phyloP scores from a whole-genome alignment of 1,284 basidiomycete genomes.

The Hypsizygus ulmarius region DNA sequence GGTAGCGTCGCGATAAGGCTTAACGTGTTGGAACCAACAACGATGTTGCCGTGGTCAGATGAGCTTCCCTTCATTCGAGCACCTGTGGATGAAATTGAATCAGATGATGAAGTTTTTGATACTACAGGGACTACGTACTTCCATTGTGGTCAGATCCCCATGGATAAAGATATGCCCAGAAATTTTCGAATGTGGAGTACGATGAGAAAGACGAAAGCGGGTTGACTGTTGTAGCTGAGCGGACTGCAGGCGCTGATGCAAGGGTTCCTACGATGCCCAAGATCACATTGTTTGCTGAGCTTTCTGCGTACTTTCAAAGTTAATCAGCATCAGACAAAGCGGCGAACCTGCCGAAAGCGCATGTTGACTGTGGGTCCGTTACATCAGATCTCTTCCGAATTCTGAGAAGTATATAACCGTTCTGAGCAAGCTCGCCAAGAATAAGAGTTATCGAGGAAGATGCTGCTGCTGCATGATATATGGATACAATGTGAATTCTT shows the following conservation, averaged over 20 bases:
- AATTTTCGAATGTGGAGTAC: constrained; percentile 34
- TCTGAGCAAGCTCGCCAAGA: no score
- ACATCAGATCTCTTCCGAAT: background rate
- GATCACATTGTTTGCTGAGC: background rate
- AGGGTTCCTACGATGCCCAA: constrained; percentile 5
- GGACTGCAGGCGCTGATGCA: constrained; percentile 12
- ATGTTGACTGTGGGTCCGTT: constrained; percentile 2
- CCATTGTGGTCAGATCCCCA: constrained; percentile 48
- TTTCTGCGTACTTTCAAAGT: constrained; percentile 1
- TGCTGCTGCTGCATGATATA: background rate
- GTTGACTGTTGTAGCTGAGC: constrained; percentile 37
- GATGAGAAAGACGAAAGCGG: constrained; percentile 38
- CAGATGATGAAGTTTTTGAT: background rate
- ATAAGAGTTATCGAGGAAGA: constrained; percentile 3
- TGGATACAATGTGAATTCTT: constrained; percentile 4
- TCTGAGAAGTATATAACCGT: constrained; percentile 7
- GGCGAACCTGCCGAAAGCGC: constrained; percentile 8
- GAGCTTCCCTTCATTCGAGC: constrained; percentile 42
- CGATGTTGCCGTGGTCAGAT: constrained; percentile 37
- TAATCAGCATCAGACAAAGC: background rate
- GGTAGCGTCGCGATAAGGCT: constrained; percentile 40
- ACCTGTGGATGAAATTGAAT: constrained; percentile 22
- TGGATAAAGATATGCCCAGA: constrained; percentile 43
- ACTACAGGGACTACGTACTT: constrained; percentile 25
- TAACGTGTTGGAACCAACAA: constrained; percentile 34